These are phyloP conservation scores for Backusella parvicylindrica DNA, from an alignment of 192 early-diverging fungal species.

Conservation along the genomic window DNA sequence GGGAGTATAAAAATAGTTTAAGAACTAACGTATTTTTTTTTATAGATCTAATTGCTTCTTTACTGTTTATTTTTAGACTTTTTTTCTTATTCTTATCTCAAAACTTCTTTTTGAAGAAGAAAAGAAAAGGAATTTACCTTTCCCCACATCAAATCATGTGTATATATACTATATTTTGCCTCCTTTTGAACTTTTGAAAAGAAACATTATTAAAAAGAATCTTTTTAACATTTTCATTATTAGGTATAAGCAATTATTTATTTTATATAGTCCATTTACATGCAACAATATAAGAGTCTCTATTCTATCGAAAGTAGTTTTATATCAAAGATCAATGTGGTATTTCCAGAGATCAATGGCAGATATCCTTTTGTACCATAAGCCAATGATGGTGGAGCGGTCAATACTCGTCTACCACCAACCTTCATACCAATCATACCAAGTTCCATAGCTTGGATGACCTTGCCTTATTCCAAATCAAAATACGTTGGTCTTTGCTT, in stretches of 20 bases:
- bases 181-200: conserved; percentile 1
- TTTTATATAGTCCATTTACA: too few relatives aligned
- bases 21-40: too few relatives aligned
- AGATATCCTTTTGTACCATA: conserved; percentile 80
- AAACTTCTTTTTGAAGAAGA: background rate
- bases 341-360: conserved; percentile 85
- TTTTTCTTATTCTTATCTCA: background rate
- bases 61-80: background rate
- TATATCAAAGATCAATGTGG: conserved; percentile 73
- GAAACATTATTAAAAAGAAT: background rate
- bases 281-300: too few relatives aligned
- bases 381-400: conserved; percentile 76
- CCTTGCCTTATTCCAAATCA: conserved; percentile 79
- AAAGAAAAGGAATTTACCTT: background rate
- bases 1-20: too few relatives aligned
- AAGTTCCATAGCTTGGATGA: conserved; percentile 94
- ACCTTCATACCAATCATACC: conserved; percentile 87
- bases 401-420: conserved; percentile 86
- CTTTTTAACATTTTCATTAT: too few relatives aligned
- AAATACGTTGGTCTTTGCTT: conserved; percentile 88
- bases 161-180: conserved; percentile 2
- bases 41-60: background rate
- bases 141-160: background rate
- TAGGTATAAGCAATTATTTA: too few relatives aligned
- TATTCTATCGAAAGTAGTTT: background rate